These are phyloP conservation scores for Acacia crassicarpa DNA, from an alignment of 306 rosid genomes.

Conservation along the genomic window DNA sequence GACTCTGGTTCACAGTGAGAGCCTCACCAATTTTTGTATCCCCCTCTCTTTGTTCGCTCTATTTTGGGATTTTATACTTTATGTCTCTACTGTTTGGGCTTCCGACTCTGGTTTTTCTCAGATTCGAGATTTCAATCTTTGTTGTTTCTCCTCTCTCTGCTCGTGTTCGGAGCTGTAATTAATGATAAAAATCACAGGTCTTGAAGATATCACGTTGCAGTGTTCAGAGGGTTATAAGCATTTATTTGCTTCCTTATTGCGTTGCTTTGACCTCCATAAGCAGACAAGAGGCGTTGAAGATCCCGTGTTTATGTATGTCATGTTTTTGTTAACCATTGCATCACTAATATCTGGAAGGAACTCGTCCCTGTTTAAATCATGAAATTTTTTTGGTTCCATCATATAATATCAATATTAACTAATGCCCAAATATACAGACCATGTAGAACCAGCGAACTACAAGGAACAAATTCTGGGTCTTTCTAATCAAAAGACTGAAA, in stretches of 20 bases:
- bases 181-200: too few relatives aligned
- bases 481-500: not conserved
- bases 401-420: not conserved
- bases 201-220: constrained; percentile 73
- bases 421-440: not conserved
- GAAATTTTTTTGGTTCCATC: constrained; percentile 1
- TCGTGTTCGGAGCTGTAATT: too few relatives aligned
- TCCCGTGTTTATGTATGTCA: constrained; percentile 44
- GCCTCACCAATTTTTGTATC: too few relatives aligned
- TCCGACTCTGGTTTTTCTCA: too few relatives aligned
- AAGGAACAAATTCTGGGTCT: not conserved
- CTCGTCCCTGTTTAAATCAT: not conserved
- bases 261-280: constrained; percentile 77
- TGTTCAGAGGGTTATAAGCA: constrained; percentile 68
- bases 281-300: constrained; percentile 84
- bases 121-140: too few relatives aligned
- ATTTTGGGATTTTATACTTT: too few relatives aligned
- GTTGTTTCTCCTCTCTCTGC: too few relatives aligned
- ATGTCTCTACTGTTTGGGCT: too few relatives aligned
- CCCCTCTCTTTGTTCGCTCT: too few relatives aligned
- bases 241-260: constrained; percentile 62
- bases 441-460: not conserved
- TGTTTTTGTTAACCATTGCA: not conserved
- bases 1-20: too few relatives aligned
- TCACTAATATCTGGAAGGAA: not conserved